Evolutionary conservation across 2,329 filamentous ascomycete species (phyloP), one percentile per base, ranked within the genome.

Genomic region (Talaromyces sp.): DNA sequence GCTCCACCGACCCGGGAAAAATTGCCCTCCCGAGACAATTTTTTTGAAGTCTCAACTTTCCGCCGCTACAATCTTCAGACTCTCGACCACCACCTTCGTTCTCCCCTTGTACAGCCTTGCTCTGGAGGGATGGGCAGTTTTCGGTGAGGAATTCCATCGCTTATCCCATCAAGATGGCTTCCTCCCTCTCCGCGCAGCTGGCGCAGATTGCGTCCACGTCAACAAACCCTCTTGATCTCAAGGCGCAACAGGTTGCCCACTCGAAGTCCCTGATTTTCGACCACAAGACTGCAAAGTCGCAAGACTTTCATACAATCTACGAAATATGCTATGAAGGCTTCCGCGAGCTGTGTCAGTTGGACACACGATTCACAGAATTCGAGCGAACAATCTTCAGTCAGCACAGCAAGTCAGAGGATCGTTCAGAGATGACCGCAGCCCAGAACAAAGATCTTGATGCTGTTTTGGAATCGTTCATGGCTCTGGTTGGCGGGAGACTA

Each of bases 251-350:
- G 76, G 86, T 89, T 63, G 87, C 91, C 64, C 94, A 99, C 78
- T 91, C 91, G 65, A 93, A 97, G 76, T 99, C 94, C 57, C 80
- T 99, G 63, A 90, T 99, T 62, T 99, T 96, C 79, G 92, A 96
- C 68, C 84, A 90, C 62, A 86, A 87, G 71, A 83, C 93, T 67
- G 94, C 94, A 56, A 88, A 89, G 6, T 87, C 87, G 17, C 94
- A 99, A 79, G 94, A 88, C 69, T 96, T 93, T 74, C 90, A 96
- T 71, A 90, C 88, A 4, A 83, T 99, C 61, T 97, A 90, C 74
- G 85, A 89, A 60, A 85, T 96, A 72, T 97, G 93, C 72, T 81
- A 87, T 66, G 90, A 96, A 69, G 94, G 92, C 1, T 99, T 93
- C 70, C 86, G 92, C 64, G 94, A 99, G 70, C 81, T 99, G 61